Base-by-base conservation (phyloP, 106 monocot genomes). In the Gastrodia elata region DNA sequence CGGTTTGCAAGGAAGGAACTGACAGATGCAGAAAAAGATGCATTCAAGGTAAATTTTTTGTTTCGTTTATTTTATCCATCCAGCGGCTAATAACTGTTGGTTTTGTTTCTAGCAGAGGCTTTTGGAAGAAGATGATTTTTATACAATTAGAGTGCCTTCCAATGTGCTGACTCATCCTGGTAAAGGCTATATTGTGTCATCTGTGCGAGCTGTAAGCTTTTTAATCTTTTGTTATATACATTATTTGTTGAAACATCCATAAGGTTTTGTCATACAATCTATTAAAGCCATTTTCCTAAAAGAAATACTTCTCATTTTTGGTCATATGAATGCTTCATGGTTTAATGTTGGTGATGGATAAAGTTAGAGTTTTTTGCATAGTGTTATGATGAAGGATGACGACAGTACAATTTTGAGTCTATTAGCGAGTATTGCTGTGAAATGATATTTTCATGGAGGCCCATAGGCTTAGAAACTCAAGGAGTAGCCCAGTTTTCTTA, bases 121-220 rank as follows among this genome's bases (percentile, higher is more conserved):
- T 35, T 84, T 97, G 78, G 67, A 85, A 75, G 83, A 97, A 35
- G 97, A 97, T 79, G 84, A 74, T 30, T 93, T 82, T 57, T 93
- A 93, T 71, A 90, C 77, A 16, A 91, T 97, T 41, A 88, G 97
- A 82, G 48, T 97, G 40, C 90, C 90, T 32, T 87, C 93, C 64
- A 90, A 97, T 85, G 83, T 93, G 16, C 74, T 97, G 78, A 84
- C 80, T 75, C 87, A 87, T 77, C 65, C 85, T 72, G 90, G 90
- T 59, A 86, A 79, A 68, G 84, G 86, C 39, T 93, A 84, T 81
- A 81, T 98, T 58, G 43, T 88, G 72, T 91, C 97, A 32, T 93
- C 97, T 26, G 78, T 98, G 64, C 93, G 82, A 93, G 93, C 90
- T 86, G 97, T 98, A 91, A 93, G 97, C 80, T 75, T 25, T 18